Evolutionary conservation across 2,329 filamentous ascomycete genomes (phyloP), one percentile per base, ranked within the genome.

Genomic region (Ophiosphaerella herpotricha): DNA sequence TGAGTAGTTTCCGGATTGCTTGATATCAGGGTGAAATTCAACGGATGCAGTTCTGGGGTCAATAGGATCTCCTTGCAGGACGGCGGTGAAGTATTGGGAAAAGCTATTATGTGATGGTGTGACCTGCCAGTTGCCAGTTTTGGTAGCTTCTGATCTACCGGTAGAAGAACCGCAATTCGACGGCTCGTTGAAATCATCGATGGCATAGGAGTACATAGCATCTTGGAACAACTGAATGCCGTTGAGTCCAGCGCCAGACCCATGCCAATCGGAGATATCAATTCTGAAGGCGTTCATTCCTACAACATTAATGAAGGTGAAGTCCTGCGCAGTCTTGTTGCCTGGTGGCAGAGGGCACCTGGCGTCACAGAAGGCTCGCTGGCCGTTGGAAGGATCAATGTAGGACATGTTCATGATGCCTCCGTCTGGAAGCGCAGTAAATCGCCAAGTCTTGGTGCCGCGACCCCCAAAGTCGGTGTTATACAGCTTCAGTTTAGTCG

Each of bases 321-420:
- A 99, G 65, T 99, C 94, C 72, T 97, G 92, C 61, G 84, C 95
- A 5, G 80, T 82, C 14, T 80, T 75, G 64, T 90, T 85, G 66
- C 85, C 80, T 52, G 78, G 61, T 55, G 89, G 91, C 40, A 99
- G 81, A n/a, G 92, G 90, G 64, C 94, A 99, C 65, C 85, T 82
- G 54, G 85, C 87, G 45, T 92, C 91, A 75, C 94, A 99, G 49
- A 82, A 86, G 26, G 78, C 75, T 47, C 87, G 86, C 43, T 83
- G 77, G 23, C 88, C 88, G 1, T 84, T 34, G 70, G 77, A 21
- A 12, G 88, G 87, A 66, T 97, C 91, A 56, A 86, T 86, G 63
- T 94, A 97, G 33, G 91, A 96, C 67, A 99, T 82, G 74, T 97
- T 97, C 86, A 99, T 90, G 70, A 99, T 97, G 44, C 94, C 94